Evolutionary conservation across 768 basidiomycete species (phyloP).

Genomic region (Piloderma croceum): DNA sequence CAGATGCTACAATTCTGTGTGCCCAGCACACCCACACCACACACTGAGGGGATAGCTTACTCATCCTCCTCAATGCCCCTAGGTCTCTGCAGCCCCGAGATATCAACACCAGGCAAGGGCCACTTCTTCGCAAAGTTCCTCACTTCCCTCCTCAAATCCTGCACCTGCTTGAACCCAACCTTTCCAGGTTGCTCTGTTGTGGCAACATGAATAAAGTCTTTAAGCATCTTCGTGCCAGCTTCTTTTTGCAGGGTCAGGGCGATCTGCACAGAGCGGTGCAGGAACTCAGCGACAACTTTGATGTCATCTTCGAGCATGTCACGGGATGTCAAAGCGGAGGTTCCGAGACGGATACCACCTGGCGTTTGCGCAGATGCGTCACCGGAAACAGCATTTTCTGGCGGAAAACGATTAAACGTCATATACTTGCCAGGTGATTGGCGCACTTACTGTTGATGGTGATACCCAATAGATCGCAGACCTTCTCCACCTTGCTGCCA

Average conservation of each 20-base stretch:
- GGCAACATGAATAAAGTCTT: slow-evolving; percentile 89
- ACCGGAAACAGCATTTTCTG: slow-evolving; percentile 95
- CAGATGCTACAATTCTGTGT: not conserved
- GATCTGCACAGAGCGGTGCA: slow-evolving; percentile 93
- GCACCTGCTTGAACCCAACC: slow-evolving; percentile 65
- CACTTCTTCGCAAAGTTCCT: slow-evolving; percentile 74
- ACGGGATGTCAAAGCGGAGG: slow-evolving; percentile 90
- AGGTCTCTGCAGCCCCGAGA: slow-evolving; percentile 44
- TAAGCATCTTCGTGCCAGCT: slow-evolving; percentile 89
- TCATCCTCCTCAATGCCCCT: slow-evolving; percentile 58
- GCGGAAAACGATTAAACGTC: not conserved
- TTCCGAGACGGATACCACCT: slow-evolving; percentile 95
- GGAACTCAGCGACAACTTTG: slow-evolving; percentile 80
- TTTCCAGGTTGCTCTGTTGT: slow-evolving; percentile 62
- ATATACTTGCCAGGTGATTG: too few species aligned
- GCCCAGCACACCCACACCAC: not conserved
- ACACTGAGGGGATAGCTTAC: too few species aligned
- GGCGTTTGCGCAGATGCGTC: slow-evolving; percentile 94
- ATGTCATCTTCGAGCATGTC: slow-evolving; percentile 88
- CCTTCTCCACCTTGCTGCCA: slow-evolving; percentile 98
- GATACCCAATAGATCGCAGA: slow-evolving; percentile 94
- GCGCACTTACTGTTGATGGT: slow-evolving; percentile 92
- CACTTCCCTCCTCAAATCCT: slow-evolving; percentile 76
- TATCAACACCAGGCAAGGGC: slow-evolving; percentile 87
- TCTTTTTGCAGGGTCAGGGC: slow-evolving; percentile 88